phyloP scores from a whole-genome alignment of 208 protist species.

The Angomonas desouzai region DNA sequence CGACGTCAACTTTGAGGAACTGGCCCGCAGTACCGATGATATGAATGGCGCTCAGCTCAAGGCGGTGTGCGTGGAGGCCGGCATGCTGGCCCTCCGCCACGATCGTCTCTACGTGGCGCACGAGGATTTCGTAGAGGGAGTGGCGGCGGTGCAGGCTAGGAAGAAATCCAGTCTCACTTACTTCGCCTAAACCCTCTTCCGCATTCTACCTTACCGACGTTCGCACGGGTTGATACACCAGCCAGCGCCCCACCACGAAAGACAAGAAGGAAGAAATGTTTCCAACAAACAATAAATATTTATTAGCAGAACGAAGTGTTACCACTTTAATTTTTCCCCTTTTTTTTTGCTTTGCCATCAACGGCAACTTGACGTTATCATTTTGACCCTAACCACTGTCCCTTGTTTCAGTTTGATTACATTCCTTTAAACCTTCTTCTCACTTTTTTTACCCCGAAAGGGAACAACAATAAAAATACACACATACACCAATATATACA shows the following conservation, averaged over 20 bases:
- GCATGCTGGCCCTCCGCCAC: constrained; percentile 99
- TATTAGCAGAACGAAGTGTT: constrained; percentile 18
- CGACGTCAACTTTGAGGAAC: constrained; percentile 99
- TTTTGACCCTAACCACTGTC: background rate
- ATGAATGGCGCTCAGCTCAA: constrained; percentile 99
- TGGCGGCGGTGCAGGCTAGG: constrained; percentile 97
- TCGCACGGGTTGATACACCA: too few relatives aligned
- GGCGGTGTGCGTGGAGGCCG: constrained; percentile 99
- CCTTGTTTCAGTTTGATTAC: background rate
- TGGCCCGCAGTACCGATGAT: constrained; percentile 98
- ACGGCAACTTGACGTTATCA: background rate
- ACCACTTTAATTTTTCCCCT: background rate
- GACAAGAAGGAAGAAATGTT: too few relatives aligned
- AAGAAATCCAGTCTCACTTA: constrained; percentile 99
- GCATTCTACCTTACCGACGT: too few relatives aligned
- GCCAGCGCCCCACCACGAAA: too few relatives aligned
- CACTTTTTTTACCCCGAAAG: background rate
- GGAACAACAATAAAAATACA: background rate
- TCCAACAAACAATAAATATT: too few relatives aligned
- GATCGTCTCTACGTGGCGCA: constrained; percentile 90
- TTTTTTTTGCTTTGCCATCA: constrained; percentile 16
- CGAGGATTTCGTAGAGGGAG: constrained; percentile 99
- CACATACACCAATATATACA: background rate
- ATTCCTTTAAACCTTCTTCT: background rate
- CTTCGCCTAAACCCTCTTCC: constrained; percentile 99